Percentiles rank a stretch among this genome's conserved stretches.
These are phyloP conservation scores for Chlorella sp. DNA, from an alignment of 139 green algal species.

Conservation along the genomic window DNA sequence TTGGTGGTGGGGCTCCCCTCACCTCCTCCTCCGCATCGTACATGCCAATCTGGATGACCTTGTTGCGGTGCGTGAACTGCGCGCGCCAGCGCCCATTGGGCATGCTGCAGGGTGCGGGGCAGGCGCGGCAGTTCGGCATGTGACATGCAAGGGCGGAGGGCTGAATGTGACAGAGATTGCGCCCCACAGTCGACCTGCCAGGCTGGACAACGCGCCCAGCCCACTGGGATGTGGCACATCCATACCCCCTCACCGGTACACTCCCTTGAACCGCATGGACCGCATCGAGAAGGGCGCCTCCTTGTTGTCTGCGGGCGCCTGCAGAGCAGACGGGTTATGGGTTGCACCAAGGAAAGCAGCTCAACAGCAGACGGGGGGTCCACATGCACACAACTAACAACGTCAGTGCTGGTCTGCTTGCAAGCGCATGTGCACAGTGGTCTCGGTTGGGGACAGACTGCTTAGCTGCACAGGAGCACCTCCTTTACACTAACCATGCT, in stretches of 20 bases:
- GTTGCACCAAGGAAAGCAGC: not conserved
- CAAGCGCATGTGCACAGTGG: too few species aligned
- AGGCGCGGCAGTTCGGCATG: too few species aligned
- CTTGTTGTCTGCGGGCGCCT: not conserved
- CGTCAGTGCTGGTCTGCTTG: not conserved
- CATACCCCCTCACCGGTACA: not conserved
- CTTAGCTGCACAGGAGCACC: too few species aligned
- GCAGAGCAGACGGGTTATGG: not conserved
- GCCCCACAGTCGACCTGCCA: too few species aligned
- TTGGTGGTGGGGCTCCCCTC: too few species aligned
- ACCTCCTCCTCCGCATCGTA: slow-evolving; percentile 27
- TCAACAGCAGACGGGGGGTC: not conserved
- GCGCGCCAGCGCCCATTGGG: slow-evolving; percentile 24
- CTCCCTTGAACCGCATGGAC: slow-evolving; percentile 12
- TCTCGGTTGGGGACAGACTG: too few species aligned
- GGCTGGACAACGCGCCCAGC: too few species aligned
- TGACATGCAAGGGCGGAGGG: too few species aligned
- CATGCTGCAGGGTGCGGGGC: slow-evolving; percentile 19
- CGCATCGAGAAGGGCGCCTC: slow-evolving; percentile 24
- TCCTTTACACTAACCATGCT: too few species aligned
- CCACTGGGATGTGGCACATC: too few species aligned
- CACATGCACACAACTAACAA: not conserved
- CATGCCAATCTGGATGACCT: slow-evolving; percentile 34
- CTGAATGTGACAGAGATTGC: too few species aligned
- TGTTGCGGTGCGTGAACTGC: slow-evolving; percentile 28